Conservation (phyloP, 2,329 filamentous ascomycete genomes). For the Nothopassalora personata region DNA sequence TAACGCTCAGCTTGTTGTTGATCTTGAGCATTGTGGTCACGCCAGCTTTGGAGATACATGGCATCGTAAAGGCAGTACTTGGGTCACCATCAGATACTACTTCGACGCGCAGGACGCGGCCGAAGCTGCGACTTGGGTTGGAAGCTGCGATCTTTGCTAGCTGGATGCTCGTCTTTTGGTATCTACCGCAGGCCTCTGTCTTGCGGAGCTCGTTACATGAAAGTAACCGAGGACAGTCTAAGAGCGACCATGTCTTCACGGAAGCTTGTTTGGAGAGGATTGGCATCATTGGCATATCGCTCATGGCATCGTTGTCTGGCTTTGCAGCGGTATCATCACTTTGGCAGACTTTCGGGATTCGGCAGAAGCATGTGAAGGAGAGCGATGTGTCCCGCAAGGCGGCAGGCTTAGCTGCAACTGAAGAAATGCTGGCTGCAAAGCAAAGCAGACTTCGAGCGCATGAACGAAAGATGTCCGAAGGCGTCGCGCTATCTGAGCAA, state of each 20-base stretch:
- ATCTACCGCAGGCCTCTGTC: conserved; percentile 36
- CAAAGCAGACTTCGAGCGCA: conserved; percentile 65
- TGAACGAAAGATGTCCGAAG: conserved; percentile 56
- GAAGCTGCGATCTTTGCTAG: conserved; percentile 57
- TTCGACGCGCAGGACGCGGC: conserved; percentile 52
- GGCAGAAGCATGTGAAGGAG: conserved; percentile 56
- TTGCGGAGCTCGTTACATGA: conserved; percentile 38
- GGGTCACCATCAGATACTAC: conserved; percentile 59
- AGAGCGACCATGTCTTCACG: conserved; percentile 44
- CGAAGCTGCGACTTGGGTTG: conserved; percentile 45
- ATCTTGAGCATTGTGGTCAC: conserved; percentile 69
- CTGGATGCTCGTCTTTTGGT: conserved; percentile 75
- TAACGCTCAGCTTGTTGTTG: conserved; percentile 66
- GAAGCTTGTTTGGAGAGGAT: conserved; percentile 60
- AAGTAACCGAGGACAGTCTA: conserved; percentile 28
- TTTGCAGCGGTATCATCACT: conserved; percentile 84
- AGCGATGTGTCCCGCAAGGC: conserved; percentile 71
- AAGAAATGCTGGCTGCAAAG: conserved; percentile 73
- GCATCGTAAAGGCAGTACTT: conserved; percentile 45
- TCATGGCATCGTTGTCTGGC: conserved; percentile 83
- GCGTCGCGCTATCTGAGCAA: conserved; percentile 28
- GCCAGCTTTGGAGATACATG: conserved; percentile 71
- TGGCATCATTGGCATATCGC: conserved; percentile 75
- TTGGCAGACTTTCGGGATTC: conserved; percentile 74
- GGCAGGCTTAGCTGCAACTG: conserved; percentile 69